phyloP scores from a whole-genome alignment of 2,329 filamentous ascomycete species.

The Claviceps monticola region DNA sequence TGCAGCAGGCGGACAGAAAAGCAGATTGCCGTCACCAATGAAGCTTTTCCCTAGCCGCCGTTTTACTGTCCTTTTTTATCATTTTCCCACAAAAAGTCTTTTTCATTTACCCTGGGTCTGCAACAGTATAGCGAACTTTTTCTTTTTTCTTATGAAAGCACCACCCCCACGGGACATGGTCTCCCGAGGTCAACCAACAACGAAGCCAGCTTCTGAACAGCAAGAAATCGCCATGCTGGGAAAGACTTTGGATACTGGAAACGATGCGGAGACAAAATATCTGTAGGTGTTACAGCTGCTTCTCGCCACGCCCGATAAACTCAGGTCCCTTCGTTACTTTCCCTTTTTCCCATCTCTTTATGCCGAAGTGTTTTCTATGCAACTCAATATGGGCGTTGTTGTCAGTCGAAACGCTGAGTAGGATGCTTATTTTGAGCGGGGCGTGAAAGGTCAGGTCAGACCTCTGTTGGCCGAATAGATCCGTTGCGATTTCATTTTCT shows the following conservation, averaged over 20 bases:
- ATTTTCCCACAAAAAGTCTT: not conserved
- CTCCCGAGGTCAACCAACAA: too few relatives aligned
- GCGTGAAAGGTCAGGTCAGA: not conserved
- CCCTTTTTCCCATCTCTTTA: not conserved
- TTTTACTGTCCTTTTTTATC: not conserved
- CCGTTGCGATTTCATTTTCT: not conserved
- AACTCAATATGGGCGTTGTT: not conserved
- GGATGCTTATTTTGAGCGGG: not conserved
- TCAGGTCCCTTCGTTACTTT: not conserved
- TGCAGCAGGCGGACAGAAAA: too few relatives aligned
- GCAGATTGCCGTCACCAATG: not conserved
- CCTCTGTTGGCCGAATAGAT: not conserved
- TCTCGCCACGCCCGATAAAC: not conserved
- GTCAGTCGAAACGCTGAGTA: not conserved
- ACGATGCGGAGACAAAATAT: not conserved
- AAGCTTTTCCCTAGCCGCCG: not conserved
- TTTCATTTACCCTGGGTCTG: not conserved
- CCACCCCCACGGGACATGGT: too few relatives aligned
- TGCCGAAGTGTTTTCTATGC: not conserved
- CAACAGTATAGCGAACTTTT: not conserved
- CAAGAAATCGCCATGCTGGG: not conserved
- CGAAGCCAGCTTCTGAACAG: too few relatives aligned
- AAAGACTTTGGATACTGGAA: not conserved
- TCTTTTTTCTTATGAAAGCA: not conserved
- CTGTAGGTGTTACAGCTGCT: not conserved